phyloP scores from a whole-genome alignment of 352 stramenopile genomes.

The Aphanomyces euteiches region DNA sequence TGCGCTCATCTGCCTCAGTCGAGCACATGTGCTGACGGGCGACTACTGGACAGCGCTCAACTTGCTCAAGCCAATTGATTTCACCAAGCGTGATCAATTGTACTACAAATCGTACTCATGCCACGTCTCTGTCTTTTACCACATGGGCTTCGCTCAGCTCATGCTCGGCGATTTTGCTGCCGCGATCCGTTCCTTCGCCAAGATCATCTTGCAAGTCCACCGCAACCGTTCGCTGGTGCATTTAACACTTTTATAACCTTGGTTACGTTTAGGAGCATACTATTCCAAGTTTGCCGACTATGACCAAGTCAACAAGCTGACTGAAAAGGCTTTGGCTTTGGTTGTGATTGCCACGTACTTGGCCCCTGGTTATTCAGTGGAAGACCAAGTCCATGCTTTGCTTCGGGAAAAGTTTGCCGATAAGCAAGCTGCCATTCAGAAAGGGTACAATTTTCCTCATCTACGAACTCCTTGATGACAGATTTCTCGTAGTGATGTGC shows the following conservation, averaged over 20 bases:
- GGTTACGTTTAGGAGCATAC: slow-evolving; percentile 47
- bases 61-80: slow-evolving; percentile 88
- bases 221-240: slow-evolving; percentile 58
- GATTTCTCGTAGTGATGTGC: slow-evolving; percentile 41
- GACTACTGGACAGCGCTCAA: slow-evolving; percentile 95
- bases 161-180: slow-evolving; percentile 97
- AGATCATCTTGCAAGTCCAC: slow-evolving; percentile 86
- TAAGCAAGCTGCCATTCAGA: slow-evolving; percentile 84
- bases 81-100: slow-evolving; percentile 81
- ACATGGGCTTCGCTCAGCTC: slow-evolving; percentile 96
- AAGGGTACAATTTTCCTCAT: slow-evolving; percentile 38
- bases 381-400: slow-evolving; percentile 78
- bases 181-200: slow-evolving; percentile 85
- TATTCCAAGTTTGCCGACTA: slow-evolving; percentile 89
- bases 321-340: slow-evolving; percentile 93
- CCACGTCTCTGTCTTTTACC: slow-evolving; percentile 95
- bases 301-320: slow-evolving; percentile 94
- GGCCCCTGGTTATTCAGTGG: slow-evolving; percentile 80
- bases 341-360: slow-evolving; percentile 88
- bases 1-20: slow-evolving; percentile 89
- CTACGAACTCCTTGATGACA: too few relatives aligned
- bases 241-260: slow-evolving; percentile 16
- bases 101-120: slow-evolving; percentile 89
- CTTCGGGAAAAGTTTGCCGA: slow-evolving; percentile 94
- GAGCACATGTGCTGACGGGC: slow-evolving; percentile 94